Evolutionary conservation across 2,329 filamentous ascomycete genomes (phyloP), one percentile per base, ranked within the genome.

Genomic region (Pseudocercospora pini-densiflorae): DNA sequence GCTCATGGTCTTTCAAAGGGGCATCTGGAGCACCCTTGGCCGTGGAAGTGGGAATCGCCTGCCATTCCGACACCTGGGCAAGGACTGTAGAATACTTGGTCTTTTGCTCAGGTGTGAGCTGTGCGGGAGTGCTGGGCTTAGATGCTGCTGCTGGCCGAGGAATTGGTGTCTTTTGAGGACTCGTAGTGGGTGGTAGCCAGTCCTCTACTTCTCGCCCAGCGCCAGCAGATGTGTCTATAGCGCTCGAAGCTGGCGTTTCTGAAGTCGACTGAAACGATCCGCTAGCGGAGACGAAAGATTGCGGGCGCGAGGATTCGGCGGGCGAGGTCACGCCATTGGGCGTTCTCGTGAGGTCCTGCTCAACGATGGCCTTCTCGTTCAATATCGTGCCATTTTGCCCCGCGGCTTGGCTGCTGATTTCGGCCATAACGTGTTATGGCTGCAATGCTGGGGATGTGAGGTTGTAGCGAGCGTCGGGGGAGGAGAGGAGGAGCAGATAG

Each of bases 81-180:
- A 98, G 87, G 59, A 98, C 85, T 70, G 88, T 83, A 51, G 90
- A 87, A 81, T 97, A 98, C 81, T 97, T 97, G 71, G 85, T 78
- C 76, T 92, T 81, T 80, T 98, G 92, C 40, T 97, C 93, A 9
- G 86, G 76, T 10, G 89, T 93, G 73, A 97, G 86, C 65, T 85
- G 79, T 5, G 87, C 79, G 9, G 84, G 83, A 5, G 87, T 51
- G 31, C 77, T 12, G 2, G 91, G 88, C 65, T 86, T 87, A 77
- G 86, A 86, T 40, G 81, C 81, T 1, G 89, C 80, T 14, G 74
- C 61, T 14, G 76, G 76, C 23, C 66, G 62, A 9, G 74, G 72
- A 45, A 79, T 74, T 9, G 77, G 77, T 19, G 74, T 75, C 67
- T 74, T 76, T 63, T 77, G 64, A 7, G 73, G 70, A n/a, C 75